phyloP scores from a whole-genome alignment of 2,329 filamentous ascomycete species.

The Colletotrichum sp. region DNA sequence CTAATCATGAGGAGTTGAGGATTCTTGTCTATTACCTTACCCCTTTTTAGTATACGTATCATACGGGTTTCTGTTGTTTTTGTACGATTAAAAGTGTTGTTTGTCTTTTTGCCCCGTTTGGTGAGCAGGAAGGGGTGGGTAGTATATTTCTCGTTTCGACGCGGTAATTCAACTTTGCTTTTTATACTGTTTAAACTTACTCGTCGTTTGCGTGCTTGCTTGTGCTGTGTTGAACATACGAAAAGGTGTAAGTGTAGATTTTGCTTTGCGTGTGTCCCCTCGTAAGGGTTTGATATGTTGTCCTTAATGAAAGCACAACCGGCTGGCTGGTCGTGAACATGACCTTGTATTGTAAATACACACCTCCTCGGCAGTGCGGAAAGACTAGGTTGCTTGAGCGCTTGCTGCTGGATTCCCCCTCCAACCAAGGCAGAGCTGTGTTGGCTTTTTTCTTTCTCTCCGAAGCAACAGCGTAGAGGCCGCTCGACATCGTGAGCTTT shows the following conservation, averaged over 20 bases:
- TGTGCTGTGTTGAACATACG: neutral
- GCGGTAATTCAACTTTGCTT: neutral
- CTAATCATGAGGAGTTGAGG: neutral
- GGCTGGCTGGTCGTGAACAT: too few relatives aligned
- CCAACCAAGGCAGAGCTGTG: too few relatives aligned
- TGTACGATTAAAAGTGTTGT: neutral
- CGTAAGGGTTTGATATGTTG: neutral
- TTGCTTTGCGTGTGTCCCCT: neutral
- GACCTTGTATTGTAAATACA: too few relatives aligned
- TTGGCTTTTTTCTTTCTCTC: too few relatives aligned
- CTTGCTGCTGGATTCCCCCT: too few relatives aligned
- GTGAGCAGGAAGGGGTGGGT: neutral
- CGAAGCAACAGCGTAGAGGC: too few relatives aligned
- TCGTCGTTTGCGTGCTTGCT: neutral
- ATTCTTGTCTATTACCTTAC: neutral
- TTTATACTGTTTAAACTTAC: neutral
- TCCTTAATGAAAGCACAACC: neutral
- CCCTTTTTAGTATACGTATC: neutral
- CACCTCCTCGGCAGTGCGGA: too few relatives aligned
- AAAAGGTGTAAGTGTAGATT: neutral
- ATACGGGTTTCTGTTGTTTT: neutral
- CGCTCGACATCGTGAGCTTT: too few relatives aligned
- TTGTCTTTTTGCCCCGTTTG: neutral
- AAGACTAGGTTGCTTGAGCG: too few relatives aligned
- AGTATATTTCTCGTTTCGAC: neutral